A percentile compares a stretch with the other conserved stretches of the same genome.
phyloP scores from a whole-genome alignment of 108 stramenopile species.

The Bacterosira constricta region DNA sequence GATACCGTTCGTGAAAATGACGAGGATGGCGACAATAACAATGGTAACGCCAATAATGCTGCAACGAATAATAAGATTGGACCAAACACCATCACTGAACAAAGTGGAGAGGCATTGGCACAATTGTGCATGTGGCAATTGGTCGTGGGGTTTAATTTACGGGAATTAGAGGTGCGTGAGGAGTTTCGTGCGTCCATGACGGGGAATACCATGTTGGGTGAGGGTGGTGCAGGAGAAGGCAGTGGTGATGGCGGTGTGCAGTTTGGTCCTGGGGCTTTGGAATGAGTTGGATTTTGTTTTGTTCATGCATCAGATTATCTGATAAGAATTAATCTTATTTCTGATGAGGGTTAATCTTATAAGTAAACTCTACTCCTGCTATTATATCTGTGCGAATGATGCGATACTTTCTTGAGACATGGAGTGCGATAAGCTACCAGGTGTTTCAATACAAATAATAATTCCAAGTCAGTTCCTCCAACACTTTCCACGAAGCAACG shows the following conservation, averaged over 20 bases:
- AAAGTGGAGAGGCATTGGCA: slow-evolving; percentile 91
- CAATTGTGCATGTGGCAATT: slow-evolving; percentile 99
- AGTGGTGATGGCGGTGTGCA: slow-evolving; percentile 1
- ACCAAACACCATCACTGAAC: slow-evolving; percentile 87
- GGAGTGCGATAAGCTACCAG: no score
- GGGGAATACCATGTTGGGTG: slow-evolving; percentile 33
- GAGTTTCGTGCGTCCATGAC: slow-evolving; percentile 66
- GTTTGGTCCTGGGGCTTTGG: slow-evolving; percentile 12
- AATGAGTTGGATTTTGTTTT: slow-evolving; percentile 19
- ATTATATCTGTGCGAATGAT: no score
- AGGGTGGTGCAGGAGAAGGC: not conserved
- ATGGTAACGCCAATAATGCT: no score
- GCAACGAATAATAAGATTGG: slow-evolving; percentile 69
- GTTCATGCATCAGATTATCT: no score
- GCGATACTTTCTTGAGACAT: no score
- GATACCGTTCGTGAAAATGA: slow-evolving; percentile 56
- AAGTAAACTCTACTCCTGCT: no score
- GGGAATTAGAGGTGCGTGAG: slow-evolving; percentile 92
- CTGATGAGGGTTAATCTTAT: no score
- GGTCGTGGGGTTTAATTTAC: slow-evolving; percentile 92
- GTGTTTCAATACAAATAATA: no score
- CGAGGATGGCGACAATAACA: slow-evolving; percentile 41
- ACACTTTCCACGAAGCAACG: no score
- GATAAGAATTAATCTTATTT: no score
- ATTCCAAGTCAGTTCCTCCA: no score